Conservation (phyloP, 352 stramenopile genomes). For the Phytophthora litchii region DNA sequence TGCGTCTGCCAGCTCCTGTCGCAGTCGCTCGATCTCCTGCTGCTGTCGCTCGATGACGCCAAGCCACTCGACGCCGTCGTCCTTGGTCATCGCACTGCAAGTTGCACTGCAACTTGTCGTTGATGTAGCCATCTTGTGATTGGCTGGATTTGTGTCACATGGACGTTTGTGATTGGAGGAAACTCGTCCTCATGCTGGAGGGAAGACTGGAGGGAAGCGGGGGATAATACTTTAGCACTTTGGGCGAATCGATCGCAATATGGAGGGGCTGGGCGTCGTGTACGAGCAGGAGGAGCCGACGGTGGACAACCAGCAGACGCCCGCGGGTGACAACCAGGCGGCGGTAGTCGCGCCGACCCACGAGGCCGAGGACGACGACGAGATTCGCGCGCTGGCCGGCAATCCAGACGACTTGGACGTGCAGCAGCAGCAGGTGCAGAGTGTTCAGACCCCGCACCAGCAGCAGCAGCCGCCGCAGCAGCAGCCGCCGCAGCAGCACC, state of each 20-base stretch:
- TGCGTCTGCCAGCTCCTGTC: slow-evolving; percentile 12
- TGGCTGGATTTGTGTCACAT: background rate
- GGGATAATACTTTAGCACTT: slow-evolving; percentile 7
- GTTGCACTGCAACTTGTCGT: slow-evolving; percentile 3
- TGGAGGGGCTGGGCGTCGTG: slow-evolving; percentile 77
- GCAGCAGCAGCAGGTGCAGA: slow-evolving; percentile 13
- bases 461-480: slow-evolving; percentile 36
- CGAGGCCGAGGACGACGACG: slow-evolving; percentile 66
- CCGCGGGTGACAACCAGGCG: slow-evolving; percentile 10
- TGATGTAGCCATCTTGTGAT: slow-evolving; percentile 9
- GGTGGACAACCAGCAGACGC: slow-evolving; percentile 29
- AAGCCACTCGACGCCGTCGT: slow-evolving; percentile 40
- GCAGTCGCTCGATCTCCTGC: slow-evolving; percentile 50
- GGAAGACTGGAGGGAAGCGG: slow-evolving; percentile 26
- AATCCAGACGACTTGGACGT: slow-evolving; percentile 56
- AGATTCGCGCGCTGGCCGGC: slow-evolving; percentile 63
- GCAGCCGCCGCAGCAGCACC: slow-evolving; percentile 29
- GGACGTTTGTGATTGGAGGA: slow-evolving; percentile 4
- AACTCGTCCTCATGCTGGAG: background rate
- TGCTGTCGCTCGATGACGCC: slow-evolving; percentile 54
- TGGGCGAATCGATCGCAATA: slow-evolving; percentile 25
- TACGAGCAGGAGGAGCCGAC: slow-evolving; percentile 77
- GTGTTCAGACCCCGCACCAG: slow-evolving; percentile 20
- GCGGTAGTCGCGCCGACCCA: background rate
- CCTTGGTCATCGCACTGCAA: slow-evolving; percentile 3